Conservation (phyloP, 805 yeast genomes). For the Clavispora phyllophila region DNA sequence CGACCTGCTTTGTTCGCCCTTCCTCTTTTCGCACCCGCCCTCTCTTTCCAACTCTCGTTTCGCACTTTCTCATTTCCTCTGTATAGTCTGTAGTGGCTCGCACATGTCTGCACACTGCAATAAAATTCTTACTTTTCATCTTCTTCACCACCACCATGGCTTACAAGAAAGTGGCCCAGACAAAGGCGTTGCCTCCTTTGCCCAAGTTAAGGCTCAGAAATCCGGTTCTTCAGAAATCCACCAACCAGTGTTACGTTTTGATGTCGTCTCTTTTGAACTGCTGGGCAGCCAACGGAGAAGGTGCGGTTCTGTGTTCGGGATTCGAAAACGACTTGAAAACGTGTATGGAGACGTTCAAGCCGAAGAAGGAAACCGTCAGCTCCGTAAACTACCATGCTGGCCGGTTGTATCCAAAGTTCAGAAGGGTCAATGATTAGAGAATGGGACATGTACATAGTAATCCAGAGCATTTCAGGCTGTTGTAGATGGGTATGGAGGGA, state of each 20-base stretch:
- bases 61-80: too few relatives aligned
- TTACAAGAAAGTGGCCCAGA: slow-evolving; percentile 38
- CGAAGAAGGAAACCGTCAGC: slow-evolving; percentile 36
- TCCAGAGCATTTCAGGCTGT: not conserved
- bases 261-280: slow-evolving; percentile 86
- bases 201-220: slow-evolving; percentile 69
- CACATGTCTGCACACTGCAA: not conserved
- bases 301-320: slow-evolving; percentile 57
- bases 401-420: slow-evolving; percentile 52
- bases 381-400: slow-evolving; percentile 53
- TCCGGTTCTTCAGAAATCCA: slow-evolving; percentile 50
- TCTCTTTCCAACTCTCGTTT: too few relatives aligned
- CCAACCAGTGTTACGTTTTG: slow-evolving; percentile 70
- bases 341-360: slow-evolving; percentile 57
- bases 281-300: slow-evolving; percentile 95
- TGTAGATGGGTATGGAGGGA: not conserved
- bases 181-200: slow-evolving; percentile 56
- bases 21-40: too few relatives aligned
- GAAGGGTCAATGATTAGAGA: slow-evolving; percentile 34
- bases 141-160: slow-evolving; percentile 28
- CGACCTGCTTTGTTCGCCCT: too few relatives aligned
- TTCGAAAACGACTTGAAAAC: slow-evolving; percentile 65
- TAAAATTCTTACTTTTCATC: not conserved
- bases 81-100: not conserved
- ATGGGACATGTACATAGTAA: slow-evolving; percentile 6